Conservation (phyloP, 1,139 yeast species). For the Eremothecium coryli region DNA sequence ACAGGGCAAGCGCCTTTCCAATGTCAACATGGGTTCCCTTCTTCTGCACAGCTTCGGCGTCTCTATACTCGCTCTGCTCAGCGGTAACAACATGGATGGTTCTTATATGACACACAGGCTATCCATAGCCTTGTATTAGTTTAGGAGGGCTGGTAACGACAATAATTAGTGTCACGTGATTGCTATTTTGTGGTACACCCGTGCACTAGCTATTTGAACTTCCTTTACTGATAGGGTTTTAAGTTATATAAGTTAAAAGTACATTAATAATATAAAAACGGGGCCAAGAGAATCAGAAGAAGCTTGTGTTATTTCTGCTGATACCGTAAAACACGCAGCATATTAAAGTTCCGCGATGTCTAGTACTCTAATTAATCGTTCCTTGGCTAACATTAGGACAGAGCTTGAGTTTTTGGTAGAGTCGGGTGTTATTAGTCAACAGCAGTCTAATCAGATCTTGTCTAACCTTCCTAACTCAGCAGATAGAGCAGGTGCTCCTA, state of each 20-base stretch:
- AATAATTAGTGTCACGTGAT: slow-evolving; percentile 1
- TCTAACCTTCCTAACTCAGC: slow-evolving; percentile 35
- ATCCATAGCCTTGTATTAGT: background rate
- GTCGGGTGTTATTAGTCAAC: slow-evolving; percentile 62
- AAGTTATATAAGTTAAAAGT: no score
- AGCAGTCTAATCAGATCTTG: slow-evolving; percentile 44
- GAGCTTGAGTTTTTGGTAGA: slow-evolving; percentile 75
- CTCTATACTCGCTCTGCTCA: slow-evolving; percentile 55
- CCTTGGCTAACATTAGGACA: slow-evolving; percentile 51
- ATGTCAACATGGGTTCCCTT: slow-evolving; percentile 95
- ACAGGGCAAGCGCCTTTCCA: slow-evolving; percentile 64
- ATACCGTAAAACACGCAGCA: no score
- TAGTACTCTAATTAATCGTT: slow-evolving; percentile 64
- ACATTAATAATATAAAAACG: no score
- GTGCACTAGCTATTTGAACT: background rate
- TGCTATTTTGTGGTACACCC: slow-evolving; percentile 1
- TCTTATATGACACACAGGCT: background rate
- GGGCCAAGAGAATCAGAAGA: no score
- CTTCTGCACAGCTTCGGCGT: slow-evolving; percentile 62
- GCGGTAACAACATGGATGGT: slow-evolving; percentile 41
- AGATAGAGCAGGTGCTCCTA: slow-evolving; percentile 1
- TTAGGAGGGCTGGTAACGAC: no score
- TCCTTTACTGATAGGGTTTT: no score
- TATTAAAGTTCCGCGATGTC: slow-evolving; percentile 32
- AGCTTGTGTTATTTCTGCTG: no score